Evolutionary conservation across 345 rosid genomes (phyloP).

Genomic region (Populus ilicifolia): DNA sequence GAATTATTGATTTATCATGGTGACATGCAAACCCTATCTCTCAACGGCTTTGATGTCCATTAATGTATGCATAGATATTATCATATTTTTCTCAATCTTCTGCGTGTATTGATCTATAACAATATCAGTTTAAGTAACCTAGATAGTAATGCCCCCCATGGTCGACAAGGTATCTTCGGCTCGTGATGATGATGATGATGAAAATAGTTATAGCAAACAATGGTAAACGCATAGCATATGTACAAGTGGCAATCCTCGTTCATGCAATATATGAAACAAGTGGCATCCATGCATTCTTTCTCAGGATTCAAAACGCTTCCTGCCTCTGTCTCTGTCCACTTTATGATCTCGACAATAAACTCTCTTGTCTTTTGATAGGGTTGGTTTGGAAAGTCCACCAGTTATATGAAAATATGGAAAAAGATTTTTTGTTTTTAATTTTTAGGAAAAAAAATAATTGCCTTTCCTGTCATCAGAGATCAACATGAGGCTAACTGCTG

Average conservation of each 20-base stretch:
- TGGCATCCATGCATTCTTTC: slow-evolving; percentile 48
- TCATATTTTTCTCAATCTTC: not conserved
- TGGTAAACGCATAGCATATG: not conserved
- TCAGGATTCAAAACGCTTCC: slow-evolving; percentile 7
- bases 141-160: not conserved
- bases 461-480: slow-evolving; percentile 21
- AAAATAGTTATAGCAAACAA: not conserved
- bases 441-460: no score
- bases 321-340: slow-evolving; percentile 1
- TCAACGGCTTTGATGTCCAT: not conserved
- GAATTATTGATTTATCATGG: not conserved
- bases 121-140: not conserved
- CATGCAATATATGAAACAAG: slow-evolving; percentile 32
- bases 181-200: not conserved
- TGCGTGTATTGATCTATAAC: not conserved
- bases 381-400: not conserved
- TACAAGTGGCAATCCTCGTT: slow-evolving; percentile 33
- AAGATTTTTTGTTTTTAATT: not conserved
- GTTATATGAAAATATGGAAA: not conserved
- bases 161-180: not conserved
- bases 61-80: not conserved
- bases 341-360: not conserved
- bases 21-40: not conserved
- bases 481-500: slow-evolving; percentile 32
- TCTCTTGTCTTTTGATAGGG: not conserved